Evolutionary conservation across 371 early-diverging fungal genomes (phyloP).

Genomic region (Syncephalastrum monosporum): DNA sequence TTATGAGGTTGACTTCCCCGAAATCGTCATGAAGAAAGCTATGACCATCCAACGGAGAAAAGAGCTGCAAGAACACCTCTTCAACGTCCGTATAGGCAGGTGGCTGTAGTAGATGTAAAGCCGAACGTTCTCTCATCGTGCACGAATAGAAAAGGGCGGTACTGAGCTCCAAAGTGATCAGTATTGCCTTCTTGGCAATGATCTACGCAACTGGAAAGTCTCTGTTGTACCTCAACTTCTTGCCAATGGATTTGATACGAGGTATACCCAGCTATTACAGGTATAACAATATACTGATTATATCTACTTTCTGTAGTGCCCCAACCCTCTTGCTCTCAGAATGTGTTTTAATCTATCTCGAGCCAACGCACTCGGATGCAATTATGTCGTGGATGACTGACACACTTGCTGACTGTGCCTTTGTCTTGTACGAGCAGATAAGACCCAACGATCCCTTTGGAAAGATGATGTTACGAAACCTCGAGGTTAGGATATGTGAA

Average conservation of each 20-base stretch:
- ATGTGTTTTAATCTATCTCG: slow-evolving; percentile 89
- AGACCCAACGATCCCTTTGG: slow-evolving; percentile 91
- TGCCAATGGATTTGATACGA: slow-evolving; percentile 67
- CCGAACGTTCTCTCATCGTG: background rate
- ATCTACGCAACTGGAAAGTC: slow-evolving; percentile 65
- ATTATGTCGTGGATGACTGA: slow-evolving; percentile 74
- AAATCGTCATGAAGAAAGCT: slow-evolving; percentile 80
- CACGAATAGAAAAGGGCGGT: slow-evolving; percentile 60
- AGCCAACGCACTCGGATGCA: slow-evolving; percentile 57
- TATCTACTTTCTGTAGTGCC: slow-evolving; percentile 33
- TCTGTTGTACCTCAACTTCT: slow-evolving; percentile 58
- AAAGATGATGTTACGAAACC: slow-evolving; percentile 84
- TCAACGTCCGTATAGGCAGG: slow-evolving; percentile 4
- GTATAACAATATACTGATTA: background rate
- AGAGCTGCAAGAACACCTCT: slow-evolving; percentile 48
- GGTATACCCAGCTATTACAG: slow-evolving; percentile 27
- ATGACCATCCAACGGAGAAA: slow-evolving; percentile 61
- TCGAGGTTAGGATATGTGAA: slow-evolving; percentile 43
- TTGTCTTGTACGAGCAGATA: slow-evolving; percentile 90
- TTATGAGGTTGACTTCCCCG: slow-evolving; percentile 93
- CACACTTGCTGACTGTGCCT: slow-evolving; percentile 47
- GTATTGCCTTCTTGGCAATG: slow-evolving; percentile 80
- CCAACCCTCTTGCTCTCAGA: slow-evolving; percentile 92
- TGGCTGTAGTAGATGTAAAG: background rate
- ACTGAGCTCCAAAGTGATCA: slow-evolving; percentile 64